Percentiles rank a stretch among this genome's conserved stretches.
These are phyloP conservation scores for Papiliotrema fonsecae DNA, from an alignment of 1,284 basidiomycete species.

Conservation along the genomic window DNA sequence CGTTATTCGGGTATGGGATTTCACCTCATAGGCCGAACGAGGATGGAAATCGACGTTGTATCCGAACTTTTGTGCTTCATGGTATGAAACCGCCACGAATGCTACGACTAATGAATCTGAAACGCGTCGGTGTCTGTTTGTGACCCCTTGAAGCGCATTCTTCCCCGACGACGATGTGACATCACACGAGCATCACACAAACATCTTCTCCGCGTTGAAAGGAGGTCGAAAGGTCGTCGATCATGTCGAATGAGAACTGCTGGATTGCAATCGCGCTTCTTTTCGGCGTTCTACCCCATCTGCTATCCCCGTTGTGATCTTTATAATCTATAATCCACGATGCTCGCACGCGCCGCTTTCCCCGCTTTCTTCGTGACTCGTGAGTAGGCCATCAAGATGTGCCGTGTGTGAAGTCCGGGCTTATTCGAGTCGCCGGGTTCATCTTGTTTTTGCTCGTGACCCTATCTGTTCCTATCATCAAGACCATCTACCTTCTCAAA, in stretches of 20 bases:
- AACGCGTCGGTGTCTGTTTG: neutral
- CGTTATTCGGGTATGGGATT: conserved; percentile 35
- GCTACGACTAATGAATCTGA: neutral
- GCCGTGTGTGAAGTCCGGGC: too few relatives aligned
- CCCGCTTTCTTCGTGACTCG: conserved; percentile 39
- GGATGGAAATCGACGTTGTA: neutral
- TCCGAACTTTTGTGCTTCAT: neutral
- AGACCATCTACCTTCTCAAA: conserved; percentile 62
- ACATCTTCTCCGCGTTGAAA: neutral
- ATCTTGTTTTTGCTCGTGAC: conserved; percentile 68
- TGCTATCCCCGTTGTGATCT: too few relatives aligned
- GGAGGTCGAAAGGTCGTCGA: neutral
- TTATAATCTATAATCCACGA: conserved; percentile 5
- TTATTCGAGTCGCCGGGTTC: conserved; percentile 53
- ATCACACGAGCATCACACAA: neutral
- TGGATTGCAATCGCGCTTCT: too few relatives aligned
- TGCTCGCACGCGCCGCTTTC: conserved; percentile 38
- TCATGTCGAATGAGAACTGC: too few relatives aligned
- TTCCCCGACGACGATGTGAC: neutral
- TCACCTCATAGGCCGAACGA: conserved; percentile 4
- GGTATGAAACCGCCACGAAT: neutral
- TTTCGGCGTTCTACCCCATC: neutral
- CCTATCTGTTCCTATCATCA: conserved; percentile 67
- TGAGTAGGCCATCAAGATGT: too few relatives aligned
- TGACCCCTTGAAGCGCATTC: neutral